A percentile compares a stretch with the other conserved stretches of the same genome.
Evolutionary conservation across 1,284 basidiomycete species (phyloP).

Genomic region (Pseudozyma hubeiensis): DNA sequence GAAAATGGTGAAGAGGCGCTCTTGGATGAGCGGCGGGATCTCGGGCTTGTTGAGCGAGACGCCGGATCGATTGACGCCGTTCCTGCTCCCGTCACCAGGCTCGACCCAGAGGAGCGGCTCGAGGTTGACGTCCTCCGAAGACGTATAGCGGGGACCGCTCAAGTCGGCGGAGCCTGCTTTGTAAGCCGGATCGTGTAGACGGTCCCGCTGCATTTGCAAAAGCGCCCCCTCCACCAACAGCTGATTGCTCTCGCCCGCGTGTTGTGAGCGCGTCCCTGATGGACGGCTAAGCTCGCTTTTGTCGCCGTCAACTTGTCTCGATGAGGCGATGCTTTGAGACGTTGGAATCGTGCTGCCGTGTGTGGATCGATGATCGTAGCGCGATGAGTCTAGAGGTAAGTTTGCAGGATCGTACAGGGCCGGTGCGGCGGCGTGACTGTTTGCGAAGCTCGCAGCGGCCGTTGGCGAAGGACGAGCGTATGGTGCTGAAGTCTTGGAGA

Average conservation of each 20-base stretch:
- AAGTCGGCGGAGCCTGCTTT: background rate
- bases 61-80: constrained; percentile 34
- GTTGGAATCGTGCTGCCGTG: background rate
- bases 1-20: constrained; percentile 49
- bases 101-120: constrained; percentile 46
- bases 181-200: constrained; percentile 7
- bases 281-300: constrained; percentile 3
- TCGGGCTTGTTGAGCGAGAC: constrained; percentile 40
- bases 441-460: background rate
- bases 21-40: constrained; percentile 44
- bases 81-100: constrained; percentile 24
- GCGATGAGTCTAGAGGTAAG: constrained; percentile 3
- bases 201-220: constrained; percentile 27
- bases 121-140: constrained; percentile 26
- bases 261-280: constrained; percentile 4
- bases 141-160: background rate
- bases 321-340: background rate
- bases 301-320: background rate
- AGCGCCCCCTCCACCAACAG: constrained; percentile 31
- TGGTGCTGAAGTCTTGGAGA: constrained; percentile 4
- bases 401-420: background rate
- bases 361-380: constrained; percentile 6
- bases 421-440: background rate
- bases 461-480: constrained; percentile 12
- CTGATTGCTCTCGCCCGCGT: constrained; percentile 21